A percentile compares a stretch with the other conserved stretches of the same genome.
phyloP scores from a whole-genome alignment of 768 basidiomycete genomes.

The Hypholoma sublateritium region DNA sequence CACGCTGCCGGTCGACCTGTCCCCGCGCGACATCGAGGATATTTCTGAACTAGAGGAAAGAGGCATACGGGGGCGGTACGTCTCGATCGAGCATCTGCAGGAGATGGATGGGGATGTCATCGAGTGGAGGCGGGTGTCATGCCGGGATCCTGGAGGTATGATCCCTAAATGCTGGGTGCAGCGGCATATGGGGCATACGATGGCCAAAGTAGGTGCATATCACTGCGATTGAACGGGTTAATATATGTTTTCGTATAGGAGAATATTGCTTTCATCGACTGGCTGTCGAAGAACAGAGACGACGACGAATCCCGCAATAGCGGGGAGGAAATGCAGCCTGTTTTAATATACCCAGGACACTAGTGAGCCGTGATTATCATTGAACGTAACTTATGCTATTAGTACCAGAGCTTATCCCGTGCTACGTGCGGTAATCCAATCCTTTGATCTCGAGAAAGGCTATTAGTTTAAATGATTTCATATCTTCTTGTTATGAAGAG shows the following conservation, averaged over 20 bases:
- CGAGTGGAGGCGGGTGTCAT: constrained; percentile 65
- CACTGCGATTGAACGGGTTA: neutral
- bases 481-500: no score
- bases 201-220: constrained; percentile 43
- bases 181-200: constrained; percentile 43
- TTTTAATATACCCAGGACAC: no score
- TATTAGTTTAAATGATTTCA: no score
- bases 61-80: constrained; percentile 54
- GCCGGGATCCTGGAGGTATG: constrained; percentile 54
- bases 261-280: constrained; percentile 10
- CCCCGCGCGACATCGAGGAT: constrained; percentile 37
- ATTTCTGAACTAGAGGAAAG: constrained; percentile 54
- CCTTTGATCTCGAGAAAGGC: no score
- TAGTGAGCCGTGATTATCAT: no score
- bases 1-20: constrained; percentile 58
- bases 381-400: no score
- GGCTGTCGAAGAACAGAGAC: constrained; percentile 7
- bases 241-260: constrained; percentile 9
- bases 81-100: constrained; percentile 51
- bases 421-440: no score
- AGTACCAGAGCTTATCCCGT: no score
- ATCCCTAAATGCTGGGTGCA: constrained; percentile 53
- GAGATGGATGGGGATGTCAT: constrained; percentile 50
- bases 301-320: neutral
- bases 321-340: no score